Conservation (phyloP, 2,329 filamentous ascomycete genomes). For the Colletotrichum sp. region DNA sequence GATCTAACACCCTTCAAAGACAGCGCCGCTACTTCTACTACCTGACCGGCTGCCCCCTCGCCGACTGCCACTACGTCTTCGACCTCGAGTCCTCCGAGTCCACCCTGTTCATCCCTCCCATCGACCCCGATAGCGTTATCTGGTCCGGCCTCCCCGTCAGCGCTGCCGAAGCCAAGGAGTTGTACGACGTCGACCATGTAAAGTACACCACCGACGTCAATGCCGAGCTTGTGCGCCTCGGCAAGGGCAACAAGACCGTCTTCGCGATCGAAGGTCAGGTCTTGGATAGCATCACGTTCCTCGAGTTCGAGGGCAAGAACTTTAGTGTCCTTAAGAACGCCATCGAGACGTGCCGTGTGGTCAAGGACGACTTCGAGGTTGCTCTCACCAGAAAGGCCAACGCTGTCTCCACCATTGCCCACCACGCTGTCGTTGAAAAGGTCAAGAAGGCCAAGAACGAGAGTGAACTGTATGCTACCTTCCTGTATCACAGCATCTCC, state of each 20-base stretch:
- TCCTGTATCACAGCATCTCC: slow-evolving; percentile 77
- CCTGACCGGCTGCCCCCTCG: slow-evolving; percentile 80
- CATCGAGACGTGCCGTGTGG: slow-evolving; percentile 71
- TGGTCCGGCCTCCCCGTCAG: slow-evolving; percentile 91
- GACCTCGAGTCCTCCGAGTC: slow-evolving; percentile 75
- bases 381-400: slow-evolving; percentile 77
- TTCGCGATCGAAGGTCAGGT: slow-evolving; percentile 84
- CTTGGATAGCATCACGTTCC: slow-evolving; percentile 73
- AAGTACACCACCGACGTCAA: slow-evolving; percentile 77
- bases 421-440: slow-evolving; percentile 64
- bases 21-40: slow-evolving; percentile 97
- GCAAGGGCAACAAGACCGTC: slow-evolving; percentile 54
- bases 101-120: slow-evolving; percentile 89
- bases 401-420: slow-evolving; percentile 70
- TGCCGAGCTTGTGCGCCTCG: slow-evolving; percentile 64
- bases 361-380: slow-evolving; percentile 79
- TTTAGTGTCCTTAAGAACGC: slow-evolving; percentile 57
- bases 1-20: slow-evolving; percentile 45
- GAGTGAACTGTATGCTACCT: slow-evolving; percentile 81
- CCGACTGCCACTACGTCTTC: slow-evolving; percentile 83
- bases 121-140: slow-evolving; percentile 87
- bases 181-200: slow-evolving; percentile 85
- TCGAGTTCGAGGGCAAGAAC: slow-evolving; percentile 59
- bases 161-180: slow-evolving; percentile 72
- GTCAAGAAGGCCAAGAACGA: slow-evolving; percentile 76